These are phyloP conservation scores for Diaporthe vaccinii DNA, from an alignment of 2,329 filamentous ascomycete species.

Conservation along the genomic window DNA sequence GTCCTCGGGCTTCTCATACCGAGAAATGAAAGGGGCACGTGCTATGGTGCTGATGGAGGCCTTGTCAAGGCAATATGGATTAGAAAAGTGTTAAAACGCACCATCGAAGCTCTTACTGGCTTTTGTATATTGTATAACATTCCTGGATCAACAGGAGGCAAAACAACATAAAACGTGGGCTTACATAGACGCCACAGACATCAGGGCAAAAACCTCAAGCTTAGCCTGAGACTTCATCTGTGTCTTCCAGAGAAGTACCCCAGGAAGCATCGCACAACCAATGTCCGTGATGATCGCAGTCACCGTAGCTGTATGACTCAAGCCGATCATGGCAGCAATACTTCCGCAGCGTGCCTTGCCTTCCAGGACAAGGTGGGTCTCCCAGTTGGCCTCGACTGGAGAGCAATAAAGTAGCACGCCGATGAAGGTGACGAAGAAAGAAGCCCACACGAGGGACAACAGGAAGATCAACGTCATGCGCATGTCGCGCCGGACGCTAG, in stretches of 20 bases:
- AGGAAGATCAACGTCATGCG: background rate
- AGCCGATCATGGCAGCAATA: conserved; percentile 9
- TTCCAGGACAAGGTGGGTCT: background rate
- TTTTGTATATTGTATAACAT: no score
- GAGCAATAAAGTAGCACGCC: conserved; percentile 4
- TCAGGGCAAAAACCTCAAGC: conserved; percentile 43
- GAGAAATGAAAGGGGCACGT: conserved; percentile 44
- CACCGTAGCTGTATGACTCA: conserved; percentile 12
- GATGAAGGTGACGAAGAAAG: background rate
- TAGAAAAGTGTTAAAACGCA: background rate
- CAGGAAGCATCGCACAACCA: background rate
- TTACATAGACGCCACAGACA: conserved; percentile 47
- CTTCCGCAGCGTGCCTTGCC: background rate
- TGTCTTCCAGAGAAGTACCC: conserved; percentile 19
- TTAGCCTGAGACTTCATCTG: conserved; percentile 39
- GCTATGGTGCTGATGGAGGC: conserved; percentile 46
- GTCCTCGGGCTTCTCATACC: conserved; percentile 42
- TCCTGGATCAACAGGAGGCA: no score
- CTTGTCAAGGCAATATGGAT: conserved; percentile 24
- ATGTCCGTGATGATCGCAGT: background rate
- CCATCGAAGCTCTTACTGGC: background rate
- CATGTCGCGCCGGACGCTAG: conserved; percentile 7
- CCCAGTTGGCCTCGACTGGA: background rate
- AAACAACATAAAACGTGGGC: conserved; percentile 3
- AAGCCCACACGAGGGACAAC: conserved; percentile 1